Evolutionary conservation across 768 basidiomycete genomes (phyloP).

Genomic region (Mycena rosella): DNA sequence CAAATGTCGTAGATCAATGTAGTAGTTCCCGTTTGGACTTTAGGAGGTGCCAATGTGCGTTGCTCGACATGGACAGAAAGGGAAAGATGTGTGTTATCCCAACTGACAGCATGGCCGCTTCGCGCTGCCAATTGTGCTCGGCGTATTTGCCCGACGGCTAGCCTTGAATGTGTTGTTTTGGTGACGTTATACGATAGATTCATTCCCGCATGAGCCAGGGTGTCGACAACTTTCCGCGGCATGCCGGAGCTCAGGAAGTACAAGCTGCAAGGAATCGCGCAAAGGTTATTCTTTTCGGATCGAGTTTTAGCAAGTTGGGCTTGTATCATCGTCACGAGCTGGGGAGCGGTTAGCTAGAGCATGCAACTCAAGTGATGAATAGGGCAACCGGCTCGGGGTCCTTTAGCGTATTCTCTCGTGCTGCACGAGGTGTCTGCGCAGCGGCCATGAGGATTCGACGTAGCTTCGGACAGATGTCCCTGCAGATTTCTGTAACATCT

Average conservation of each 20-base stretch:
- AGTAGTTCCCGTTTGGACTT: constrained; percentile 16
- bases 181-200: constrained; percentile 1
- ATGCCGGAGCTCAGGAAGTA: constrained; percentile 12
- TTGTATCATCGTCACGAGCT: constrained; percentile 20
- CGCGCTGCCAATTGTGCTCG: constrained; percentile 9
- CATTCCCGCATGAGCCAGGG: constrained; percentile 16
- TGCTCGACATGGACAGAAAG: constrained; percentile 18
- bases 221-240: constrained; percentile 20
- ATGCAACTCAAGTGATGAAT: background rate
- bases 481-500: background rate
- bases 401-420: background rate
- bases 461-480: background rate
- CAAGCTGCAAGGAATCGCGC: constrained; percentile 12
- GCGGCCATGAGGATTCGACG: background rate
- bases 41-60: background rate
- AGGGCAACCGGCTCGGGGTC: background rate
- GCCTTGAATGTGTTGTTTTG: background rate
- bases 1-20: background rate
- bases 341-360: too few relatives aligned
- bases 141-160: constrained; percentile 6
- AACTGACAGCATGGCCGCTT: constrained; percentile 8
- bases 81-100: constrained; percentile 2
- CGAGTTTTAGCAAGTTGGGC: constrained; percentile 6
- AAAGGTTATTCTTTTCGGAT: constrained; percentile 17
- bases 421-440: background rate